Base-by-base conservation (phyloP, 257 asterid species). In the Scutellaria minor region DNA sequence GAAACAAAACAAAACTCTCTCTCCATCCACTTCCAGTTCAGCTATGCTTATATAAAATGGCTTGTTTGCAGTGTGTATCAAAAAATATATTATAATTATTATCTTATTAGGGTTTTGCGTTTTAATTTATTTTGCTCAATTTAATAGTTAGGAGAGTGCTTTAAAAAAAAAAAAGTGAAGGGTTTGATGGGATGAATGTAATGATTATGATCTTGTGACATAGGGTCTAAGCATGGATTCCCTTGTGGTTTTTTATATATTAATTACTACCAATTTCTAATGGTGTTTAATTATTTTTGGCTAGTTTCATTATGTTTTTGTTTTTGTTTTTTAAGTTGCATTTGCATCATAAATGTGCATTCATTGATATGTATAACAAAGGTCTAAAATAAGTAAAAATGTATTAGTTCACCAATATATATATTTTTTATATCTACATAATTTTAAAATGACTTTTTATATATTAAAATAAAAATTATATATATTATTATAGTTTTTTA, bases 61-160 rank as follows among this genome's bases (percentile, higher is more conserved):
- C 71, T 84, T 57, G 64, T 31, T 27, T 87, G 85, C 80, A 70
- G 88, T 85, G 92, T 91, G 82, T 70, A 75, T 53, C 75, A 76
- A 66, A 52, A 53, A 54, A n/a, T 4, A 18, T 31, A 31, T 31
- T 31, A 1, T 31, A 31, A 42, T 45, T 83, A 3, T 44, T 81
- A 66, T 58, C 59, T 69, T 57, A 66, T 77, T 73, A 50, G 80
- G 58, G 47, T 67, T 58, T 68, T 45, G 14, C 22, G 27, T 71
- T 69, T 57, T 47, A 4, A 31, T 31, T 37, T 46, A 14, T 9
- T 54, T 75, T 75, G 60, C 48, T 8, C n/a, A 15, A 61, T 47
- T 66, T 77, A 63, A 66, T 76, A 73, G 84, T 14, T 83, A 82
- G 83, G 78, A 70, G 86, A 83, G 84, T 78, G 81, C 79, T 76